Evolutionary conservation across 2,329 filamentous ascomycete species (phyloP), one percentile per base, ranked within the genome.

Genomic region (Elsinoe perseae): DNA sequence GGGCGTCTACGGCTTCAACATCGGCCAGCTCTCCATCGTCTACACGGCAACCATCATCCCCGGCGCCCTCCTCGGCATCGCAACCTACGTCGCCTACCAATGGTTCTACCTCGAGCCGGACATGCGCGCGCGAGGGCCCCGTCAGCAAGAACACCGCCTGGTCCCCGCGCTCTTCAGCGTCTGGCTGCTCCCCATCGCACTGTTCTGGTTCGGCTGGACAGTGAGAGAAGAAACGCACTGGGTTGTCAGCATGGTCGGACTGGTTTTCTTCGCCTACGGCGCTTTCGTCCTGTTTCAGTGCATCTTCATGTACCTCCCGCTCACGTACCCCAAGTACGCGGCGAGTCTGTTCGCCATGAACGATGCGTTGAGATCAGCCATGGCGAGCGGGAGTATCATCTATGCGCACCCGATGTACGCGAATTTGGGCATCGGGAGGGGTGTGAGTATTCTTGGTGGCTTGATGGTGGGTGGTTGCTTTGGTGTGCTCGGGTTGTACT

Each of bases 291-390:
- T 75, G 16, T 67, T 75, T 61, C 74, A 76, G 64, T 72, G 69
- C 56, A 65, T 73, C 48, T 72, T 73, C 61, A 61, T 73, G 27
- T 73, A 74, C 61, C 62, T 74, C 50, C 69, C 70, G 4, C 56
- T 71, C 44, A 65, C 65, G 7, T 73, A 73, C 60, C 71, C 72
- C 5, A 65, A 68, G 58, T 72, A 73, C 63, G 79, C 80, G 0
- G 80, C 81, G 34, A 78, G 74, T 50, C 69, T 84, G 20, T 83
- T 84, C 63, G 80, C 81, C 0, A 80, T 74, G 4, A 84, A 83
- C 63, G 80, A 83, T 69, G 54, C 54, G 18, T 57, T 55, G 30
- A 36, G 57, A 16, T 54, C 44, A 2, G 54, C 46, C 14, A 36
- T 57, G 20, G 57, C 57, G 20, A 48, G 54, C 9, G 57, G 57